Evolutionary conservation across 2,329 filamentous ascomycete genomes (phyloP).

Genomic region (Talaromyces sp.): DNA sequence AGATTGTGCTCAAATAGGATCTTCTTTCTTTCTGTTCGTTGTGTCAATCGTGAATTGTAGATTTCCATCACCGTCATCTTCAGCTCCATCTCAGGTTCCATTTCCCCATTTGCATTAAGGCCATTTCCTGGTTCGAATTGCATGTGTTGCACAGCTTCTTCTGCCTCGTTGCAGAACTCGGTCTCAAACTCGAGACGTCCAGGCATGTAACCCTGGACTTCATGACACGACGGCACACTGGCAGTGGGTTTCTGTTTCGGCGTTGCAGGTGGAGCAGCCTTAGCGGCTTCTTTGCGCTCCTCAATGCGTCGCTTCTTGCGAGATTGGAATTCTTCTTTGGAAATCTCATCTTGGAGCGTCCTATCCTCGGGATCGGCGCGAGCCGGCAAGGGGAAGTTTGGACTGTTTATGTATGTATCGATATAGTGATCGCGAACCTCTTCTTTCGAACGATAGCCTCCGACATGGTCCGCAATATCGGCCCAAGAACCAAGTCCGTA

Average conservation of each 20-base stretch:
- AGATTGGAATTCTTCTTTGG: slow-evolving; percentile 87
- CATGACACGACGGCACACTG: slow-evolving; percentile 92
- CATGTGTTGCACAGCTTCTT: slow-evolving; percentile 98
- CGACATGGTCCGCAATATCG: slow-evolving; percentile 96
- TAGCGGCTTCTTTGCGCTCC: slow-evolving; percentile 80
- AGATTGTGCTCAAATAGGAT: slow-evolving; percentile 94
- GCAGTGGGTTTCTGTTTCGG: slow-evolving; percentile 95
- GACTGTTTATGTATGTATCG: slow-evolving; percentile 77
- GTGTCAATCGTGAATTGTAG: slow-evolving; percentile 88
- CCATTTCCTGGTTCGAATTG: slow-evolving; percentile 96
- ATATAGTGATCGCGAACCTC: slow-evolving; percentile 95
- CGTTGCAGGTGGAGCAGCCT: slow-evolving; percentile 75
- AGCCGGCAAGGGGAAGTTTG: slow-evolving; percentile 80
- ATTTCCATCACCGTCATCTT: slow-evolving; percentile 99
- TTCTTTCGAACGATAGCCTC: slow-evolving; percentile 88
- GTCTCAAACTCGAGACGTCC: slow-evolving; percentile 96
- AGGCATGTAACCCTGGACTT: slow-evolving; percentile 98
- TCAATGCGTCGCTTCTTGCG: slow-evolving; percentile 93
- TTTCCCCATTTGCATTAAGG: slow-evolving; percentile 78
- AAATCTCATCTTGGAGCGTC: slow-evolving; percentile 72
- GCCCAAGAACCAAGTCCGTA: slow-evolving; percentile 97
- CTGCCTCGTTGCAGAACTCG: slow-evolving; percentile 94
- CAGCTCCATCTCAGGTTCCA: slow-evolving; percentile 93
- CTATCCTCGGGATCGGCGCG: slow-evolving; percentile 80
- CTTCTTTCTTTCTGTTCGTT: slow-evolving; percentile 90